Conservation (phyloP, 2,329 filamentous ascomycete species). For the Talaromyces sp. region DNA sequence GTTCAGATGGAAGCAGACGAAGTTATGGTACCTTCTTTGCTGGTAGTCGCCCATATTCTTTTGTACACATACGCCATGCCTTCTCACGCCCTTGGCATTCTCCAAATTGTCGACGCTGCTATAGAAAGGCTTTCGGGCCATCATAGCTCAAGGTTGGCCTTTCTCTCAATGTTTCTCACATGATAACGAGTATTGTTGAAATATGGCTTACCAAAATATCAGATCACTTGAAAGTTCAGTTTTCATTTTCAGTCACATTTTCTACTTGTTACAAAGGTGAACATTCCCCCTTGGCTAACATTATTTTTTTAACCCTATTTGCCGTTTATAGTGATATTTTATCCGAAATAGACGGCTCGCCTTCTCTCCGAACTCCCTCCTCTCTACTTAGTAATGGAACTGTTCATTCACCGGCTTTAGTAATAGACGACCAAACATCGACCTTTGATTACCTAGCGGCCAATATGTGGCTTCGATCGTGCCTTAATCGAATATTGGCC, state of each 20-base stretch:
- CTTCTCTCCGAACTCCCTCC: neutral
- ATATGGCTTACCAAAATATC: neutral
- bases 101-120: neutral
- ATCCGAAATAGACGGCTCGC: neutral
- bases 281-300: too few species aligned
- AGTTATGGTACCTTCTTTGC: neutral
- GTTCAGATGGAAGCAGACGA: neutral
- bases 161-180: too few species aligned
- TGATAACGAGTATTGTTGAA: neutral
- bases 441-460: neutral
- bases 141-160: neutral
- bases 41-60: neutral
- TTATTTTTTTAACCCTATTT: neutral
- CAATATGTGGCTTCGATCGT: neutral
- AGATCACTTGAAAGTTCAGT: neutral
- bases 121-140: neutral
- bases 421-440: neutral
- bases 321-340: neutral
- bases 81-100: neutral
- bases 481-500: neutral
- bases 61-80: neutral
- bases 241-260: neutral
- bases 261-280: slow-evolving; percentile 1
- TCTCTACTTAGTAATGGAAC: too few species aligned
- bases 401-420: too few species aligned